A percentile compares a stretch with the other conserved stretches of the same genome.
Conservation (phyloP, 2,329 filamentous ascomycete species). For the Zymoseptoria passerinii region DNA sequence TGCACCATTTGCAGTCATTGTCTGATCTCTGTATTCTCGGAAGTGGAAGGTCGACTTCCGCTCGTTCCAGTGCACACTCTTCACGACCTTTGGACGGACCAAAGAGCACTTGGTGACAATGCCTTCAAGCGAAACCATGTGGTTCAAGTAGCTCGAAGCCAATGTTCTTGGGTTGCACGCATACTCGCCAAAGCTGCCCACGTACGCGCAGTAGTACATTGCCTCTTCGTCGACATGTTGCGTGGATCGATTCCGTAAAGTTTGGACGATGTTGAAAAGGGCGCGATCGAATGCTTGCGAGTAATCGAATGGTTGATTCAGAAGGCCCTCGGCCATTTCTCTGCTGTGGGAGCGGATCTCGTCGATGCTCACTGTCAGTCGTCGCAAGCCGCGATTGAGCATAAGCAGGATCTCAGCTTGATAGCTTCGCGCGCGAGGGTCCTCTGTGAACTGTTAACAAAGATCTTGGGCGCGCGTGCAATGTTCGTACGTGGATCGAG, state of each 20-base stretch:
- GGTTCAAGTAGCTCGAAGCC: conserved; percentile 80
- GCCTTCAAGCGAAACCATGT: conserved; percentile 94
- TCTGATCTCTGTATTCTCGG: conserved; percentile 89
- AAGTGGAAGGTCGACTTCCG: conserved; percentile 77
- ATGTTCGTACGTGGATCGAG: conserved; percentile 74
- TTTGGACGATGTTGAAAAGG: conserved; percentile 78
- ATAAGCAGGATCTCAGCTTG: conserved; percentile 77
- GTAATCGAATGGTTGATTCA: conserved; percentile 82
- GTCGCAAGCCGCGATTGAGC: conserved; percentile 53
- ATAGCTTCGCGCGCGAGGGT: conserved; percentile 62
- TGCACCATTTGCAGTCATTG: conserved; percentile 81
- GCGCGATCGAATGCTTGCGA: conserved; percentile 81
- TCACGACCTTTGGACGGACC: conserved; percentile 93
- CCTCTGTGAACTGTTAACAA: conserved; percentile 34
- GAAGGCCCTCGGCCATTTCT: conserved; percentile 70
- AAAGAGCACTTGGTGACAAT: conserved; percentile 95
- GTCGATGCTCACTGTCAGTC: conserved; percentile 62
- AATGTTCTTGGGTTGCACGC: conserved; percentile 91
- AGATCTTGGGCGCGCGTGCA: background rate
- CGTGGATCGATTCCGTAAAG: conserved; percentile 64
- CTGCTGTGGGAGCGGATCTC: conserved; percentile 81
- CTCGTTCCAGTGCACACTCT: conserved; percentile 95
- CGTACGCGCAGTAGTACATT: conserved; percentile 90
- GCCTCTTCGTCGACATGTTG: conserved; percentile 70
- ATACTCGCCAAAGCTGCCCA: conserved; percentile 90